Percentiles rank a stretch among this genome's conserved stretches.
Evolutionary conservation across 108 stramenopile genomes (phyloP).

Genomic region (Conticribra guillardii): DNA sequence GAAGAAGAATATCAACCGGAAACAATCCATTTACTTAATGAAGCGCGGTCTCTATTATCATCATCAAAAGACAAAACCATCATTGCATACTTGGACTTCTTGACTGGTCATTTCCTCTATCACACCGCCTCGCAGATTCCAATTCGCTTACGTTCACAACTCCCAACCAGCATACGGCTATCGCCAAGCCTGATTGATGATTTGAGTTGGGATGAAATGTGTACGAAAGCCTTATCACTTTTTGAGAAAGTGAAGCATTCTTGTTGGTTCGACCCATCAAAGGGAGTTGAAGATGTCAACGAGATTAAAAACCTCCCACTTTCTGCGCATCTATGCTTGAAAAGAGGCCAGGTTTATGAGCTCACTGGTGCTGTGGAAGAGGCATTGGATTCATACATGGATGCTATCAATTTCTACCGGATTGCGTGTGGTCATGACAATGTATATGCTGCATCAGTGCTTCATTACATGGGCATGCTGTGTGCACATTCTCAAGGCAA

Average conservation of each 20-base stretch:
- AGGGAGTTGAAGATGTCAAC: constrained; percentile 15
- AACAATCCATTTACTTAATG: constrained; percentile 27
- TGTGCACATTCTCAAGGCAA: constrained; percentile 7
- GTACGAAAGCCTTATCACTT: constrained; percentile 11
- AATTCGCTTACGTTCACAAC: constrained; percentile 21
- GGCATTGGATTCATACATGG: constrained; percentile 33
- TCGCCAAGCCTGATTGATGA: constrained; percentile 10
- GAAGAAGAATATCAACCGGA: constrained; percentile 16
- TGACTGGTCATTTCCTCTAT: constrained; percentile 24
- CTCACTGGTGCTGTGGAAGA: constrained; percentile 27
- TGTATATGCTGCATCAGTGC: constrained; percentile 41
- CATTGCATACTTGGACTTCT: constrained; percentile 38
- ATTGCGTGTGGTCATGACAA: constrained; percentile 41
- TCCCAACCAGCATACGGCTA: constrained; percentile 26
- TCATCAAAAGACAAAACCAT: constrained; percentile 28
- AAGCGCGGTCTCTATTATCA: constrained; percentile 32
- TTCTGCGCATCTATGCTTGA: constrained; percentile 35
- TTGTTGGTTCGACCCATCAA: constrained; percentile 42
- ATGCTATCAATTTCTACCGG: constrained; percentile 39
- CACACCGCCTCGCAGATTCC: constrained; percentile 28
- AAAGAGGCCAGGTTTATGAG: constrained; percentile 41
- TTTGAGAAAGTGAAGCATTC: constrained; percentile 41
- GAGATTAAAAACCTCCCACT: constrained; percentile 45
- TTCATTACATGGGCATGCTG: constrained; percentile 42
- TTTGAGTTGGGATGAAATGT: constrained; percentile 38